phyloP scores from a whole-genome alignment of 164 flowering plant species.

The Akebia trifoliata region DNA sequence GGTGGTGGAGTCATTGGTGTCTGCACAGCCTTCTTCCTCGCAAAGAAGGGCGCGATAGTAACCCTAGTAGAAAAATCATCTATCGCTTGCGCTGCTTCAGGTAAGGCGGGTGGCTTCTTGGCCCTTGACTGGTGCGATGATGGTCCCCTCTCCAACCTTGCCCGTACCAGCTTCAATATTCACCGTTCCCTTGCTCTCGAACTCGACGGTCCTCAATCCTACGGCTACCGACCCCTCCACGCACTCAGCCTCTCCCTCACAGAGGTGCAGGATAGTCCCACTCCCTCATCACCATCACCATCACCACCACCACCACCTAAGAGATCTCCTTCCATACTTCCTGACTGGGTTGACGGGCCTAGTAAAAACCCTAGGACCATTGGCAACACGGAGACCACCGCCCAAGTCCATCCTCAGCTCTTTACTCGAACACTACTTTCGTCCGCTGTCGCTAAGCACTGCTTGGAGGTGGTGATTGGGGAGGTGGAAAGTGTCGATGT shows the following conservation, averaged over 20 bases:
- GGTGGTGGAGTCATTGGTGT: conserved; percentile 96
- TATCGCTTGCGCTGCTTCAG: conserved; percentile 92
- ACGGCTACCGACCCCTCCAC: conserved; percentile 75
- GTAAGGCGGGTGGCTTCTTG: conserved; percentile 94
- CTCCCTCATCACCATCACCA: conserved; percentile 3
- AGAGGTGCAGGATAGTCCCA: conserved; percentile 24
- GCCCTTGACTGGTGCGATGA: conserved; percentile 96
- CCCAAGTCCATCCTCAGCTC: conserved; percentile 86
- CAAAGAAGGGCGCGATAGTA: conserved; percentile 65
- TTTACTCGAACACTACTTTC: conserved; percentile 55
- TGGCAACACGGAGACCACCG: conserved; percentile 76
- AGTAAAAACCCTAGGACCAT: conserved; percentile 38
- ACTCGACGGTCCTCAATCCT: conserved; percentile 59
- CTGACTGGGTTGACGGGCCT: conserved; percentile 77
- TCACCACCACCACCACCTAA: conserved; percentile 3
- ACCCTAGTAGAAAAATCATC: conserved; percentile 80
- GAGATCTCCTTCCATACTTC: conserved; percentile 15
- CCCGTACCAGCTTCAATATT: conserved; percentile 88
- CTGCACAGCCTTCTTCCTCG: conserved; percentile 84
- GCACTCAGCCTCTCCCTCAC: conserved; percentile 56
- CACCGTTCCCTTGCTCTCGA: conserved; percentile 73
- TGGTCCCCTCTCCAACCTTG: conserved; percentile 56
- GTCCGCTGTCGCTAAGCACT: conserved; percentile 46
- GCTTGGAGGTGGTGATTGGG: conserved; percentile 70
- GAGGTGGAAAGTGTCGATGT: conserved; percentile 56